Conservation (phyloP, 768 basidiomycete genomes). For the Hygrophorus pudorinus region DNA sequence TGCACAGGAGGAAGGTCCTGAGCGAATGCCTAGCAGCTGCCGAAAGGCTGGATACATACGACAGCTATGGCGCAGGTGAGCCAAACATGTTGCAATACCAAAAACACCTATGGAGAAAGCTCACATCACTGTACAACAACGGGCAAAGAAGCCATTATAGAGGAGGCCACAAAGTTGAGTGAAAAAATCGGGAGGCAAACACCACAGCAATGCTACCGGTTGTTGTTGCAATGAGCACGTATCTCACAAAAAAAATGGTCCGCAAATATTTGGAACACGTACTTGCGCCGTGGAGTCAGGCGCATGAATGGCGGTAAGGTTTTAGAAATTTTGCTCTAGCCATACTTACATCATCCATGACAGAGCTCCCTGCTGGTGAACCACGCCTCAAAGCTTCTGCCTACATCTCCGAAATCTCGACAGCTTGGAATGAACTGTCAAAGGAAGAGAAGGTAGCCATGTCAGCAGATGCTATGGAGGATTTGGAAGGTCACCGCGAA, state of each 20-base stretch:
- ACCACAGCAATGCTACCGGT: no score
- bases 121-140: background rate
- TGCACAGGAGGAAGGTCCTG: no score
- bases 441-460: slow-evolving; percentile 1
- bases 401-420: background rate
- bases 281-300: background rate
- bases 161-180: background rate
- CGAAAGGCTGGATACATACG: no score
- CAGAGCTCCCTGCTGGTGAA: slow-evolving; percentile 1
- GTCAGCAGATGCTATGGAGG: slow-evolving; percentile 1
- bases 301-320: slow-evolving; percentile 1
- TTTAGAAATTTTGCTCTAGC: background rate
- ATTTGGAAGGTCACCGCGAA: background rate
- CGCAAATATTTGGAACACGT: slow-evolving; percentile 1
- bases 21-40: no score
- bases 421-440: slow-evolving; percentile 5
- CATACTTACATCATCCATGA: background rate
- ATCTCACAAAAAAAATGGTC: background rate
- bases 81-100: no score
- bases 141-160: background rate
- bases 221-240: slow-evolving; percentile 1
- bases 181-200: no score
- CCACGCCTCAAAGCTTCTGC: background rate
- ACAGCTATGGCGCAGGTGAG: background rate
- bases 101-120: no score